Base-by-base conservation (phyloP, 1,284 basidiomycete species). In the Leccinum olivaceoglutinosum region DNA sequence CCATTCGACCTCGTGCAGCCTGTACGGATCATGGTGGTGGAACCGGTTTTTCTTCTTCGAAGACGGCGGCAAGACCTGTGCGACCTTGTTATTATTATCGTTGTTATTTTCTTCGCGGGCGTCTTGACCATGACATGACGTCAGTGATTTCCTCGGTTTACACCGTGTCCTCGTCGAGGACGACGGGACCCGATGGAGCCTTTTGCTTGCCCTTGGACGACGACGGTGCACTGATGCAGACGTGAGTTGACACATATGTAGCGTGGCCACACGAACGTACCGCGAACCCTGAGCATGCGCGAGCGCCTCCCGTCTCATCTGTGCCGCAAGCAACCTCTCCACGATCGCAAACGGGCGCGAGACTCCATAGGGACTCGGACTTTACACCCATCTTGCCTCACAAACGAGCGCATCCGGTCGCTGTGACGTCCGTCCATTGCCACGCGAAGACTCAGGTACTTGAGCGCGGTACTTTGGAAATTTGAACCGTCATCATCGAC, bases 301-400 rank as follows among this genome's bases (percentile, higher is more conserved):
- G 63, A 99, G 77, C 34, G 97, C 97, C 67, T 94, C 94, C 34
- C 92, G 84, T 68, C 97, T 84, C 85, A 99, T 82, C 70, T 98
- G 95, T 6, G 96, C 96, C 5, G 94, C 93, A 25, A 99, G 85
- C 49, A 99, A 82, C 74, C 89, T 90, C 77, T 98, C 94, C 0
- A 96, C 94, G 51, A 95, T 80, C 74, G 59, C 93, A 94, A 53
- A 96, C 93, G 10, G 95, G 95, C 25, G 85, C 85, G n/a, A 98
- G 85, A 65, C 84, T 90, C 95, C 95, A 98, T 65, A 97, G 81
- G 21, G 21, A 25, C 21, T 25, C 21, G 49, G 93, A 94, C 77
- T 96, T 96, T 63, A 97, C 94, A 85, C 94, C 94, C 94, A 96
- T 96, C 4, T 21, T 62, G 10, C 39, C 60, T 60, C 57, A 61